Percentiles rank a stretch among this genome's conserved stretches.
phyloP scores from a whole-genome alignment of 306 rosid genomes.

The Acmispon strigosus region DNA sequence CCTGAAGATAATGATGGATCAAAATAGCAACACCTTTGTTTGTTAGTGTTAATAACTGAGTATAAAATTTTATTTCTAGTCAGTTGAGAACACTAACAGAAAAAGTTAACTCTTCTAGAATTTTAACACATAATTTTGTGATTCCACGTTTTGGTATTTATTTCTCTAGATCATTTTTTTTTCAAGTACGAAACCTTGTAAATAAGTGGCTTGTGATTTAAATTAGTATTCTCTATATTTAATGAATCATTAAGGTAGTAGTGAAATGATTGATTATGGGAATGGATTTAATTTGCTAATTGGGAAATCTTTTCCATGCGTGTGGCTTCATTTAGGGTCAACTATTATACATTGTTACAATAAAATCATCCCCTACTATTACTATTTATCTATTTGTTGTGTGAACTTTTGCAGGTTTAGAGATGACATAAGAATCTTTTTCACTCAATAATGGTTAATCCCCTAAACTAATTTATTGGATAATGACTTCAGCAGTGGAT shows the following conservation, averaged over 20 bases:
- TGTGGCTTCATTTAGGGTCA: neutral
- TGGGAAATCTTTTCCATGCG: neutral
- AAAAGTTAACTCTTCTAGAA: no score
- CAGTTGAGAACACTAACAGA: no score
- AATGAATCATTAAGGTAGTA: neutral
- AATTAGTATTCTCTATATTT: neutral
- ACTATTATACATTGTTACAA: neutral
- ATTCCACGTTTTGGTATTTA: no score
- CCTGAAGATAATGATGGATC: no score
- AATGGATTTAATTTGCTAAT: neutral
- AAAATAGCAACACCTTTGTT: no score
- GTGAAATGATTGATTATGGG: neutral
- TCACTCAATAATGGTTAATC: neutral
- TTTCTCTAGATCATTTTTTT: no score
- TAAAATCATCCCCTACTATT: no score
- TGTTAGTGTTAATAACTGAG: no score
- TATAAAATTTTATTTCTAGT: no score
- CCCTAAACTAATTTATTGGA: neutral
- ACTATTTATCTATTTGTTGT: neutral
- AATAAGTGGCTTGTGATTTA: neutral
- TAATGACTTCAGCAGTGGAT: neutral
- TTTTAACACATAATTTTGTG: no score
- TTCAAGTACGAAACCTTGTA: no score
- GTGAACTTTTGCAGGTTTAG: neutral
- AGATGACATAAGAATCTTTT: neutral